These are phyloP conservation scores for Juncus inflexus DNA, from an alignment of 176 grass and related monocot species.

Conservation along the genomic window DNA sequence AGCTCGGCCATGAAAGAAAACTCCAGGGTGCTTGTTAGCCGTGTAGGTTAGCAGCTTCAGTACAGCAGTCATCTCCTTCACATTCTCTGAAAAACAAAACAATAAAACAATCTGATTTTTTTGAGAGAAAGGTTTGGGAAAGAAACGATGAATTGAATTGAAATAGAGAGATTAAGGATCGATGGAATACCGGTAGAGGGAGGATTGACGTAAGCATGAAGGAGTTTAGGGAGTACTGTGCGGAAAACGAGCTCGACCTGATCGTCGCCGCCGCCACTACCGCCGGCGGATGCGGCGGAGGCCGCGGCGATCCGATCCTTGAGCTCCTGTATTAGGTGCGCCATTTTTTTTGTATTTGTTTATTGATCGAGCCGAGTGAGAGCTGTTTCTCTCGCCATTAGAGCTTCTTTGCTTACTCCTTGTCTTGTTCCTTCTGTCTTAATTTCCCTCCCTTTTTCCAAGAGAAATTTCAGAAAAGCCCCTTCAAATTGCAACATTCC, in stretches of 20 bases:
- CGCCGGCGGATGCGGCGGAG: conserved; percentile 25
- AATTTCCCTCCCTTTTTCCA: too few relatives aligned
- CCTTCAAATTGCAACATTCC: too few relatives aligned
- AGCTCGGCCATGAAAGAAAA: conserved; percentile 72
- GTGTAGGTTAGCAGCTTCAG: conserved; percentile 70
- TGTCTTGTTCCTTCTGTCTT: too few relatives aligned
- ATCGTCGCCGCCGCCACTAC: conserved; percentile 30
- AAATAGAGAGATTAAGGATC: not conserved
- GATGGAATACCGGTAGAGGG: conserved; percentile 34
- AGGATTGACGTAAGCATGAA: conserved; percentile 68
- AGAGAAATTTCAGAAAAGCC: too few relatives aligned
- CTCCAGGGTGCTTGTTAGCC: conserved; percentile 69
- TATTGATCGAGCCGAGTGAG: not conserved
- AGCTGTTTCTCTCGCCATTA: not conserved
- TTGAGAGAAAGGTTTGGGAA: conserved; percentile 8
- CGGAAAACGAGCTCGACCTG: conserved; percentile 72
- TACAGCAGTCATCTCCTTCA: conserved; percentile 62
- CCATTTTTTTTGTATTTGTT: conserved; percentile 49
- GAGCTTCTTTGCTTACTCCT: not conserved
- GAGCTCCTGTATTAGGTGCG: conserved; percentile 61
- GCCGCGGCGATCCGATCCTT: conserved; percentile 58
- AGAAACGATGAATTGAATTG: not conserved
- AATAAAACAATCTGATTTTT: not conserved
- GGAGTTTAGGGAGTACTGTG: conserved; percentile 68
- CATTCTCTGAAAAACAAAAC: conserved; percentile 38